Evolutionary conservation across 768 basidiomycete genomes (phyloP), one percentile per base, ranked within the genome.

Genomic region (Leccinum aurantiacum): DNA sequence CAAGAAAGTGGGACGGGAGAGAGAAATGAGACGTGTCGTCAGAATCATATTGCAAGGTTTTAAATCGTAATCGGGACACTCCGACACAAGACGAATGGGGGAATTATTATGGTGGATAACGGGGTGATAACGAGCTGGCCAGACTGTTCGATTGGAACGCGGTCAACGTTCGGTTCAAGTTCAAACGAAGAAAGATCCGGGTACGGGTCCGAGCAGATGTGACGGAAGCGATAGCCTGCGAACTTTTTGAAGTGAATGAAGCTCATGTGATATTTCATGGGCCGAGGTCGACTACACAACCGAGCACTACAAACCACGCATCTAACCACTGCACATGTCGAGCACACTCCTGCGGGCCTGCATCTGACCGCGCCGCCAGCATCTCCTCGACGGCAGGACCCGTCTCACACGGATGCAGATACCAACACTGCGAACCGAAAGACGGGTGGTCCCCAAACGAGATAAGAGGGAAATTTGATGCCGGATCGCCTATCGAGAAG

Each of bases 391-490:
- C 83, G 1, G 85, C 83, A 35, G 72, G 73, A 10, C 80, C 79
- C 4, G 87, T 90, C 71, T 91, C 86, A 70, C 94, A 96, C 10
- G 94, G 94, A 70, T 96, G 94, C 41, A 96, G 77, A 67, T 87
- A 92, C 92, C 92, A 96, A 57, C 84, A 87, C 9, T 88, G 86
- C 3, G 77, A 84, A 22, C 86, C 88, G 31, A 90, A 78, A 6
- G 80, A 84, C 0, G 93, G 94, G 67, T 95, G 94, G 59, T 96
- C 94, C 9, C 90, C 90, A 66, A 93, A 91, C 13, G 93, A 91
- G 10, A 96, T 75, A 22, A 95, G 72, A 10, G 94, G 91, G 66
- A 93, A 89, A 6, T 83, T 72, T 2, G 83, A 78, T 13, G 71
- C 73, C 2, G 81, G 78, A 9, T 76, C 72, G 24, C 80, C 80